Evolutionary conservation across 768 basidiomycete species (phyloP).

Genomic region (Trametes meyenii): DNA sequence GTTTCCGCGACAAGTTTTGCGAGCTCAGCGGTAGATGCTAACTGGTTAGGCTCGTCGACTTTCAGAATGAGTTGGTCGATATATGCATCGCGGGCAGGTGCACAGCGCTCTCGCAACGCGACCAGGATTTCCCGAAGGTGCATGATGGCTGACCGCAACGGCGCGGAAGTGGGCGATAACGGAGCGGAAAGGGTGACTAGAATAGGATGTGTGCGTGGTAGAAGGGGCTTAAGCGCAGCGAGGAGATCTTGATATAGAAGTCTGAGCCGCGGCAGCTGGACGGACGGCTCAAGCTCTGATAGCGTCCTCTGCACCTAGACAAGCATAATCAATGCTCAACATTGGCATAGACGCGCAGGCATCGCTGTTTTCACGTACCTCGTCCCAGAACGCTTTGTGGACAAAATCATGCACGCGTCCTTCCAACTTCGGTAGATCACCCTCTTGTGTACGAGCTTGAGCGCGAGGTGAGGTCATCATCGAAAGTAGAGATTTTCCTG

Average conservation of each 20-base stretch:
- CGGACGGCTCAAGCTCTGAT: conserved; percentile 58
- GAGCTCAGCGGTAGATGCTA: conserved; percentile 36
- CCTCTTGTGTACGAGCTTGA: conserved; percentile 15
- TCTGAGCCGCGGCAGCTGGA: conserved; percentile 62
- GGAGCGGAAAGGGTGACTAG: conserved; percentile 58
- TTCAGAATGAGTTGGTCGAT: conserved; percentile 47
- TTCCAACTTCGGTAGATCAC: conserved; percentile 41
- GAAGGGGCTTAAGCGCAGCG: conserved; percentile 54
- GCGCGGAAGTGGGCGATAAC: conserved; percentile 68
- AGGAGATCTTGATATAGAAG: conserved; percentile 57
- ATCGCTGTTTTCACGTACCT: conserved; percentile 46
- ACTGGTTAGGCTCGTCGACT: conserved; percentile 38
- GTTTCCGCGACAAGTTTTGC: conserved; percentile 53
- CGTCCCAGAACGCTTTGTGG: conserved; percentile 74
- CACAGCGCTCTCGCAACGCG: conserved; percentile 62
- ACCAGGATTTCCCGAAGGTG: conserved; percentile 57
- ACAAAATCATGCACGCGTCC: conserved; percentile 50
- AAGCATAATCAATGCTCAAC: neutral
- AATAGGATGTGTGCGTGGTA: conserved; percentile 56
- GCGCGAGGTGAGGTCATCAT: conserved; percentile 46
- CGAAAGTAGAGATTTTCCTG: conserved; percentile 72
- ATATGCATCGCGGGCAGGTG: conserved; percentile 61
- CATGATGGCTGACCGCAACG: conserved; percentile 57
- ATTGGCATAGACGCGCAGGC: neutral
- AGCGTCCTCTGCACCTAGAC: conserved; percentile 57